Base-by-base conservation (phyloP, 2,329 filamentous ascomycete genomes). In the Nemania sp. region DNA sequence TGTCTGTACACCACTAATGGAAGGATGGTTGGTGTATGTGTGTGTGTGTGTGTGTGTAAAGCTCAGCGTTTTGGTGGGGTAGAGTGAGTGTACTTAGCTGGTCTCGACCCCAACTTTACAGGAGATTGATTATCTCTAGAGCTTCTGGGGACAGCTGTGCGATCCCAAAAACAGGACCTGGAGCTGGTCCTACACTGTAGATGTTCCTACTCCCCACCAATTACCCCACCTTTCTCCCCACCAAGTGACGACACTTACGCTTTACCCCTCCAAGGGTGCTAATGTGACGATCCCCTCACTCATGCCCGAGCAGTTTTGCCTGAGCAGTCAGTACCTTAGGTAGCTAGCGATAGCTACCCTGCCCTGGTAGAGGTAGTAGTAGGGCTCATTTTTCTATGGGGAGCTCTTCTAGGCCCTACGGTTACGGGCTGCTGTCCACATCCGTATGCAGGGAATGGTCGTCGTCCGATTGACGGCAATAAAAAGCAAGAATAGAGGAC, bases 181-280 rank as follows among this genome's bases (percentile, higher is more conserved):
- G 43, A 41, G 35, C 13, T 41, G 11, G 38, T n/a, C 6, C 26
- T 47, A 51, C 32, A n/a, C 29, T 24, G 18, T 35, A 45, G 55
- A 45, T n/a, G 47, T 13, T 8, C 35, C 53, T 6, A 1, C 54
- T 43, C 60, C 64, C 63, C 67, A 51, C 43, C 27, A 61, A 7
- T 11, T 57, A 57, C 64, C 64, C 67, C 64, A 67, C 67, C 67
- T 67, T 38, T 3, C 27, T 22, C 62, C 53, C 62, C 66, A 47
- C 57, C 13, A 13, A 35, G 67, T 69, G 68, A 70, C 68, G 68
- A 70, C 68, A 70, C 56, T 11, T 8, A 41, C 62, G 35, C 61
- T 55, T 67, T 70, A 45, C 64, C 68, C 68, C 68, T 70, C 68
- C 57, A 68, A 62, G 61, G 13, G 15, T 43, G 29, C 18, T 43